Base-by-base conservation (phyloP, 2,329 filamentous ascomycete genomes). In the Emergomyces orientalis region DNA sequence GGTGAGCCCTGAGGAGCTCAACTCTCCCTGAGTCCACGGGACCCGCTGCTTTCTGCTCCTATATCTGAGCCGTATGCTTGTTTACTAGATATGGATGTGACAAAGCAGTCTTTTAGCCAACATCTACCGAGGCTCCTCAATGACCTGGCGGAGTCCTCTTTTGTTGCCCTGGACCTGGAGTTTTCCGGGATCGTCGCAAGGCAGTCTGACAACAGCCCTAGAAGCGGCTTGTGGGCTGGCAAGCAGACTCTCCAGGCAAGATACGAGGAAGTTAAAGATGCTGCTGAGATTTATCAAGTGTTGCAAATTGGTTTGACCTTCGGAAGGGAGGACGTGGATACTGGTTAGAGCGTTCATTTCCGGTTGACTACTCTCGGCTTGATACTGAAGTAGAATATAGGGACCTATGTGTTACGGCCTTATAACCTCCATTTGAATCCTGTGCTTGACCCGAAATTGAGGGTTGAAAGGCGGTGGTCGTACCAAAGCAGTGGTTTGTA, bases 271-370 rank as follows among this genome's bases (percentile, higher is more conserved):
- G 78, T 79, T 63, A 87, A 84, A 70, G 74, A 75, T 34, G 84
- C 84, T 2, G 86, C 86, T 3, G 81, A 86, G 65, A 81, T 79
- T 47, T 88, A 85, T 68, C 82, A 86, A 64, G 82, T 88, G 60
- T 75, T 88, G 1, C 86, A 89, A 70, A 74, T 88, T 61, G 86
- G 86, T n/a, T 73, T 89, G 63, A 88, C 86, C 0, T 82, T 85
- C 68, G 84, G 84, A n/a, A 77, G 78, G 60, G 83, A 88, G 70
- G 80, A 86, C 70, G 66, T 70, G 7, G 73, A 80, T 11, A 79
- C 78, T 69, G 81, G 81, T 76, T 73, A 74, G 65, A 25, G 39
- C 25, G 56, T 59, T 59, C 60, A 47, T 61, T 27, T 25, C 22
- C 34, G 17, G 30, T 22, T 37, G 39, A 17, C 27, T 8, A 43